phyloP scores from a whole-genome alignment of 768 basidiomycete species.

The Lenzites betulinus region DNA sequence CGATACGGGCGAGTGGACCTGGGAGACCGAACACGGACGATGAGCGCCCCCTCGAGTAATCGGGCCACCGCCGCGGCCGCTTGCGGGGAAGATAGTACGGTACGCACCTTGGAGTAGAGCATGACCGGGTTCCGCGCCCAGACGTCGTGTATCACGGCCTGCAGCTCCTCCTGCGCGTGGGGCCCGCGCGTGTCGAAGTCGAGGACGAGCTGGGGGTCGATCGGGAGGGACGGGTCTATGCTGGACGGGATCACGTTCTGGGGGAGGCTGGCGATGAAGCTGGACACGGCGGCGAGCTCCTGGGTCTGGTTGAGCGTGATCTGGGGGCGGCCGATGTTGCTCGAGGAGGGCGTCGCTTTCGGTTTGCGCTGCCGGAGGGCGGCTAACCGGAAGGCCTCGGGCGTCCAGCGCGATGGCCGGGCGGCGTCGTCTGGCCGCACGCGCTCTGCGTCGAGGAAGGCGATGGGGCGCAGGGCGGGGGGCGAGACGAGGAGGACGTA shows the following conservation, averaged over 20 bases:
- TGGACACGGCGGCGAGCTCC: slow-evolving; percentile 75
- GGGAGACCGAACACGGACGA: neutral
- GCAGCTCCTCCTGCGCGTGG: slow-evolving; percentile 61
- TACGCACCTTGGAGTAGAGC: slow-evolving; percentile 66
- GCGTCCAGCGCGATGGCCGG: slow-evolving; percentile 35
- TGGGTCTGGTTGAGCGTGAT: slow-evolving; percentile 52
- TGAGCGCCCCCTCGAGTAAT: neutral
- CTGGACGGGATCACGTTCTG: slow-evolving; percentile 72
- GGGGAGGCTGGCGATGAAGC: slow-evolving; percentile 71
- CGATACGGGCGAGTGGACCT: slow-evolving; percentile 66
- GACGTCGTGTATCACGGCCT: slow-evolving; percentile 58
- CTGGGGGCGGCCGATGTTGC: slow-evolving; percentile 35
- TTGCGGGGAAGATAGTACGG: slow-evolving; percentile 2
- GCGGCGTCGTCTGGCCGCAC: slow-evolving; percentile 28
- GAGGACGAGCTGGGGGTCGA: slow-evolving; percentile 80
- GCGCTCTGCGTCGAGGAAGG: slow-evolving; percentile 25
- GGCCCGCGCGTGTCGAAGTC: slow-evolving; percentile 79
- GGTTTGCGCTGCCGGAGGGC: slow-evolving; percentile 22
- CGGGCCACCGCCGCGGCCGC: neutral
- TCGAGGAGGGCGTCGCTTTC: neutral
- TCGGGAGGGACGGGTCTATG: slow-evolving; percentile 62
- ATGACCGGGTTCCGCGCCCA: slow-evolving; percentile 78
- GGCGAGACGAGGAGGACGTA: slow-evolving; percentile 59
- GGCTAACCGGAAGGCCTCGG: slow-evolving; percentile 35
- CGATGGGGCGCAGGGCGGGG: slow-evolving; percentile 42